phyloP scores from a whole-genome alignment of 352 stramenopile genomes.

The Phytophthora kernoviae region DNA sequence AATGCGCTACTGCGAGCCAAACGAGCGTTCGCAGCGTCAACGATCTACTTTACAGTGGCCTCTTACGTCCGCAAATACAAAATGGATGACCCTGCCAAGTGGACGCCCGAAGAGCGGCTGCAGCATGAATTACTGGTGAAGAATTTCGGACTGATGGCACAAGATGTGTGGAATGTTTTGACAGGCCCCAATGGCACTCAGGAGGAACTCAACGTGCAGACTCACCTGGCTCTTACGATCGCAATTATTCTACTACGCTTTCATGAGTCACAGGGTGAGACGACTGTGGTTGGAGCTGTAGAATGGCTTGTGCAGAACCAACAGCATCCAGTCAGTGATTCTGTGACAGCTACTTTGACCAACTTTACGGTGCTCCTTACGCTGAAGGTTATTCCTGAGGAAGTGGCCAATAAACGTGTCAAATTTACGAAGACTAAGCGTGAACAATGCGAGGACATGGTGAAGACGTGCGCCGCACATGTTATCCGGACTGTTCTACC shows the following conservation, averaged over 20 bases:
- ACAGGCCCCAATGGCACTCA: slow-evolving; percentile 55
- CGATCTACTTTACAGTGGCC: slow-evolving; percentile 70
- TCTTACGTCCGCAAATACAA: slow-evolving; percentile 79
- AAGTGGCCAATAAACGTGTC: slow-evolving; percentile 80
- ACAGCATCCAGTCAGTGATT: slow-evolving; percentile 45
- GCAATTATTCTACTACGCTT: slow-evolving; percentile 80
- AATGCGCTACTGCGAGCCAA: slow-evolving; percentile 49
- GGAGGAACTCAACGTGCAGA: slow-evolving; percentile 73
- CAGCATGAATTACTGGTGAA: slow-evolving; percentile 63
- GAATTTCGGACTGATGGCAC: slow-evolving; percentile 66
- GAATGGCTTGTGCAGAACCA: slow-evolving; percentile 84
- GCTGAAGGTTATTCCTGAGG: slow-evolving; percentile 78
- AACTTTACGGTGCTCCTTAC: slow-evolving; percentile 80
- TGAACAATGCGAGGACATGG: slow-evolving; percentile 63
- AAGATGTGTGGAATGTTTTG: slow-evolving; percentile 79
- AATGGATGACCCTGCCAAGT: slow-evolving; percentile 56
- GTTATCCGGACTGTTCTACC: slow-evolving; percentile 68
- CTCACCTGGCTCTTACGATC: slow-evolving; percentile 73
- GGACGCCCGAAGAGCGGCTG: slow-evolving; percentile 52
- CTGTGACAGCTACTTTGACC: slow-evolving; percentile 48
- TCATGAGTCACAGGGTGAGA: slow-evolving; percentile 59
- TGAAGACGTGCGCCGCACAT: slow-evolving; percentile 64
- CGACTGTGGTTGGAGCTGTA: slow-evolving; percentile 61
- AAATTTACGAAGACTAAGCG: slow-evolving; percentile 78
- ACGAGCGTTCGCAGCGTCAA: slow-evolving; percentile 72